These are phyloP conservation scores for Rosa chinensis DNA, from an alignment of 306 rosid genomes.

Conservation along the genomic window DNA sequence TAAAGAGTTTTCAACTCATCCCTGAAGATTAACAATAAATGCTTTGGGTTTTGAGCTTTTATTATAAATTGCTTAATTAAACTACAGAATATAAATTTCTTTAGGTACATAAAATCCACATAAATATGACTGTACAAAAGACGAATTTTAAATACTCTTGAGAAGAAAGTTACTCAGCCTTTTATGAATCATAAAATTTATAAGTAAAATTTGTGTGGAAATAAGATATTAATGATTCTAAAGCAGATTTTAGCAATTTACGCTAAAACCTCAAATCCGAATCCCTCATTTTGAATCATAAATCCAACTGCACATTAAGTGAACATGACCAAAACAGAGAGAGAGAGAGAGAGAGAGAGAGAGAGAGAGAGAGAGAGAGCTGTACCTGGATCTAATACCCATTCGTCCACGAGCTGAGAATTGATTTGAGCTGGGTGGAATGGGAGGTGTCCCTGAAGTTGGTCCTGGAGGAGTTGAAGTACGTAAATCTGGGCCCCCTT, in stretches of 20 bases:
- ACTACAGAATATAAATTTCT: neutral
- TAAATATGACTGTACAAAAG: neutral
- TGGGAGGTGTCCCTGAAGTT: constrained; percentile 70
- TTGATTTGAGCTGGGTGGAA: constrained; percentile 76
- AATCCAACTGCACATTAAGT: too few relatives aligned
- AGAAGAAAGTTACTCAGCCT: neutral
- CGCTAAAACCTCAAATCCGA: too few relatives aligned
- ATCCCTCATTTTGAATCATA: too few relatives aligned
- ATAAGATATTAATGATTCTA: too few relatives aligned
- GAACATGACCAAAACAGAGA: neutral
- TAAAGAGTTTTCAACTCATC: neutral
- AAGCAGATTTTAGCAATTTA: too few relatives aligned
- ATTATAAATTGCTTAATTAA: constrained; percentile 12
- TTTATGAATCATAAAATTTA: neutral
- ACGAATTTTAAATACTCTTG: neutral
- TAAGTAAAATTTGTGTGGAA: too few relatives aligned
- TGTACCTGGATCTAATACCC: constrained; percentile 82
- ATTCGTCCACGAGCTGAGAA: constrained; percentile 73
- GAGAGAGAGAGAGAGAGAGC: neutral
- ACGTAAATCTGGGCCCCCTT: constrained; percentile 39
- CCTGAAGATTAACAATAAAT: constrained; percentile 3
- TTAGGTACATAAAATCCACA: neutral
- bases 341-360: neutral
- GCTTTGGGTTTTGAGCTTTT: neutral
- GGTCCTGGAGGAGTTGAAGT: constrained; percentile 46